phyloP scores from a whole-genome alignment of 208 protist species.

The Spongospora subterranea region DNA sequence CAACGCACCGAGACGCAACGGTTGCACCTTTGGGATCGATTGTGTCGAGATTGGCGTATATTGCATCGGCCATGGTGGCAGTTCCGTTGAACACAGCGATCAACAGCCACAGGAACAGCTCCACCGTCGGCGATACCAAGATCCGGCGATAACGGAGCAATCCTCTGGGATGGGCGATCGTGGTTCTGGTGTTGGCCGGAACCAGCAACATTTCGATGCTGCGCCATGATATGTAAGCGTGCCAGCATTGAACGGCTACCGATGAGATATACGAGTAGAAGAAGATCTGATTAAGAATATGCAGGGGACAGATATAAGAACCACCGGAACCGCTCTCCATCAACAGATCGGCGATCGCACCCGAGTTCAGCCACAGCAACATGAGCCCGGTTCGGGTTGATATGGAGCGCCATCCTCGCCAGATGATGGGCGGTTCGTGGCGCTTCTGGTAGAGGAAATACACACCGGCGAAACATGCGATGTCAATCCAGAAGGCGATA shows the following conservation, averaged over 20 bases:
- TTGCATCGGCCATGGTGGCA: neutral
- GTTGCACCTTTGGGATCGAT: neutral
- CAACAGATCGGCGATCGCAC: neutral
- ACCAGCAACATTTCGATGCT: neutral
- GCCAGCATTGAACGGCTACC: neutral
- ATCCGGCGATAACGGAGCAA: neutral
- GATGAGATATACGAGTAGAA: conserved; percentile 17
- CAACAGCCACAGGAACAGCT: neutral
- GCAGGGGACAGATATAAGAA: neutral
- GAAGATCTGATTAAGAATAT: neutral
- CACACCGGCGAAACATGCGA: neutral
- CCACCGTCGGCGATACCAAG: neutral
- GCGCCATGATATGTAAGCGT: neutral
- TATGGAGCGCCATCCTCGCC: neutral
- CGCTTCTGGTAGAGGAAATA: neutral
- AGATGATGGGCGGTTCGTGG: neutral
- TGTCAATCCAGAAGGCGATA: neutral
- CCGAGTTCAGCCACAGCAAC: neutral
- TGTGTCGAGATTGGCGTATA: neutral
- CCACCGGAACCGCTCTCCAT: neutral
- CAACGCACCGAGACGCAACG: neutral
- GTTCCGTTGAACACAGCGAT: neutral
- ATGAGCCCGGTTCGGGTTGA: neutral
- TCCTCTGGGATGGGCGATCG: neutral
- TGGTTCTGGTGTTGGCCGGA: neutral